Evolutionary conservation across 495 filamentous ascomycete genomes (phyloP), one percentile per base, ranked within the genome.

Genomic region (Recurvomyces mirabilis): DNA sequence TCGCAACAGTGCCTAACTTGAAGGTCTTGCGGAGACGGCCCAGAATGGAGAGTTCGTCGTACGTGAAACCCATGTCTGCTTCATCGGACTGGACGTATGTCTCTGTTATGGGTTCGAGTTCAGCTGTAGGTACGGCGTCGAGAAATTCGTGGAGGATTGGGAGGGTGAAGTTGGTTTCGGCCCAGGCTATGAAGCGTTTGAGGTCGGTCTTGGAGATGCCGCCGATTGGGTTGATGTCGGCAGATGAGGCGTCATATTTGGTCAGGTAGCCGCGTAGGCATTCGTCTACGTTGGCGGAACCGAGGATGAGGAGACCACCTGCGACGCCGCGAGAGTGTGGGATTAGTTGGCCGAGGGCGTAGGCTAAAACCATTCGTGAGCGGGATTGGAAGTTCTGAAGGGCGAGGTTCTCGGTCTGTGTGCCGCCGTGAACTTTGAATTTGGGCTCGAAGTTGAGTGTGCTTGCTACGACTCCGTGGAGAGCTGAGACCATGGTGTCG

Each of bases 371-470:
- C 87, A 94, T 94, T 41, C 88, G 66, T 7, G 71, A 60, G 1
- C 87, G 67, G 2, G 86, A 85, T 56, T 94, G 87, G 15, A 93
- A 75, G 53, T 87, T 88, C 54, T 89, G 89, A 15, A 89, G 60
- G 4, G 79, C 81, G 12, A 84, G 60, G 39, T 81, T 85, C 52
- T 81, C 77, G 0, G 72, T 59, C 3, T 52, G 46, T 12, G 58
- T 65, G 5, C 81, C 85, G 19, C 82, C 82, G 35, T 84, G 63
- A 18, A 77, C 72, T 58, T 77, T 81, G 65, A 84, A 93, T 43
- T 69, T 65, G 9, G 78, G 81, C 29, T 65, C 62, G 55, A 76
- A 79, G 40, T 61, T 63, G 5, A 73, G 73, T 35, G 71, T 66
- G 2, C 60, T 55, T 1, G 66, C 67, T 38, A 84, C 73, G 4